Conservation (phyloP, 768 basidiomycete genomes). For the Pulveroboletus sp. region DNA sequence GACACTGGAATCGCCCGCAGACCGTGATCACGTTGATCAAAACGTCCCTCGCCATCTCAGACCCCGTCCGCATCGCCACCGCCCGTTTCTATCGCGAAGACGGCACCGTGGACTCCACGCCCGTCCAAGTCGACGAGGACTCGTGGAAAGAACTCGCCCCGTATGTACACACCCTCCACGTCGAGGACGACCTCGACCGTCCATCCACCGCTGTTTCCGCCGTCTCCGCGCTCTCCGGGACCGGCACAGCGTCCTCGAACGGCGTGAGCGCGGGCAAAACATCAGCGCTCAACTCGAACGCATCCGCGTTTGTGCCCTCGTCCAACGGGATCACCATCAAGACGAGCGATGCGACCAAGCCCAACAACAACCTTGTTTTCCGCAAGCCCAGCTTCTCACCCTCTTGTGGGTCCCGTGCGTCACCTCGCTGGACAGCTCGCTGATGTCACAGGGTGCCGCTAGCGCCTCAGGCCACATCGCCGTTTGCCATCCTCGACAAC, state of each 20-base stretch:
- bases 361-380: constrained; percentile 9
- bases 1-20: constrained; percentile 3
- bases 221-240: constrained; percentile 4
- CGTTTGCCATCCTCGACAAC: constrained; percentile 26
- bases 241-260: not conserved
- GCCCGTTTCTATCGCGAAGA: constrained; percentile 31
- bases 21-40: constrained; percentile 27
- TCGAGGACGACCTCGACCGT: constrained; percentile 28
- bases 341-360: constrained; percentile 15
- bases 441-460: constrained; percentile 1
- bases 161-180: constrained; percentile 29
- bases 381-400: constrained; percentile 24
- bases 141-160: constrained; percentile 33
- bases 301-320: constrained; percentile 24
- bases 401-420: constrained; percentile 12
- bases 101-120: constrained; percentile 24
- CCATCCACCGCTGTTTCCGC: constrained; percentile 8
- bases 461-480: constrained; percentile 26
- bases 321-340: constrained; percentile 19
- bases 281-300: constrained; percentile 20
- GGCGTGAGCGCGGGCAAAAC: not conserved
- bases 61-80: constrained; percentile 17
- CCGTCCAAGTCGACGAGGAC: constrained; percentile 28
- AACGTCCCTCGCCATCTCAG: constrained; percentile 18
- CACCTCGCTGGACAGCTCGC: not conserved